phyloP scores from a whole-genome alignment of 371 early-diverging fungal genomes.

The Syncephalastrum monosporum region DNA sequence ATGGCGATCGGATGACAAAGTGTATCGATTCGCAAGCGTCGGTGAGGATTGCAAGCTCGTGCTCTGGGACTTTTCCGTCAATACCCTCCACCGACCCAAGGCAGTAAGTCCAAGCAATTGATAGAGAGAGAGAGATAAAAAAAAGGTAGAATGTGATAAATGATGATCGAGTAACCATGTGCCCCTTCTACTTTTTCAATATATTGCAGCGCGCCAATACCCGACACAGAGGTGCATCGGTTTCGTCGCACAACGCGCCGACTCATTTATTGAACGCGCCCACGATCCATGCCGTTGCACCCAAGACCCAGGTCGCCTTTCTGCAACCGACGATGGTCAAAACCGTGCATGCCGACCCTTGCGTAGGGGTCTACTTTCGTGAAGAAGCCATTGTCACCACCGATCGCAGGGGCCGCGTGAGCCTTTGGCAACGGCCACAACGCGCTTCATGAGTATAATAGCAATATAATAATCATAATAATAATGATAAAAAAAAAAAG shows the following conservation, averaged over 20 bases:
- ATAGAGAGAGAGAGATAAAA: neutral
- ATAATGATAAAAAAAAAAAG: no score
- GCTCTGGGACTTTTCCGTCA: constrained; percentile 91
- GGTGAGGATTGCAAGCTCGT: constrained; percentile 87
- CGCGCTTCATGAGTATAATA: no score
- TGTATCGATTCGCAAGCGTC: constrained; percentile 88
- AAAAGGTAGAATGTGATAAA: neutral
- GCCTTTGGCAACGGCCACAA: constrained; percentile 77
- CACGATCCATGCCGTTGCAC: constrained; percentile 60
- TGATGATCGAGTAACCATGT: no score
- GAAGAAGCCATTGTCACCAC: constrained; percentile 84
- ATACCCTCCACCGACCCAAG: constrained; percentile 73
- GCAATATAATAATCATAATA: no score
- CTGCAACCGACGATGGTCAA: constrained; percentile 80
- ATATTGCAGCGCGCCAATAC: no score
- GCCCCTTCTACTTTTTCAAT: no score
- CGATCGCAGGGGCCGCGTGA: constrained; percentile 77
- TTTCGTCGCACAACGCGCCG: no score
- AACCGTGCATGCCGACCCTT: constrained; percentile 72
- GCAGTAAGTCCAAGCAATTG: constrained; percentile 40
- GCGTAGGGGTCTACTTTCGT: constrained; percentile 74
- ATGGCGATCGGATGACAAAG: constrained; percentile 78
- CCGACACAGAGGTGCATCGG: no score
- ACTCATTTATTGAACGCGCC: constrained; percentile 10
- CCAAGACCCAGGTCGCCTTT: constrained; percentile 72